Base-by-base conservation (phyloP, 2,329 filamentous ascomycete species). In the Calycina herbarum region DNA sequence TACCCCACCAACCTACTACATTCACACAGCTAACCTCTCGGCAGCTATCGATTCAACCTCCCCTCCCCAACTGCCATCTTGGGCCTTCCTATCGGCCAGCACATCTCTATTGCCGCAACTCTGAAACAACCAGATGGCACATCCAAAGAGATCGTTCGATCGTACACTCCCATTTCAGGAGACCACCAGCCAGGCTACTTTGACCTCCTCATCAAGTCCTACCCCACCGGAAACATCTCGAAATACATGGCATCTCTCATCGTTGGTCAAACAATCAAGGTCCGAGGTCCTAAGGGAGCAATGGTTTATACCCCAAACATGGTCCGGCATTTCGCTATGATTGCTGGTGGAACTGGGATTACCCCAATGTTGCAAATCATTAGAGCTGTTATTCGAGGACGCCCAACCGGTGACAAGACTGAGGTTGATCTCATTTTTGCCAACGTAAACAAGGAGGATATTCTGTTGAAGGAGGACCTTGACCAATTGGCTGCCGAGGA, bases 271-370 rank as follows among this genome's bases (percentile, higher is more conserved):
- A 89, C 86, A 68, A 95, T 99, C 85, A 92, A 92, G 78, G 90
- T 98, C 74, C 89, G 87, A 74, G 95, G 95, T 10, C 95, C 95
- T 79, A 98, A 98, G 86, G 95, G 95, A 73, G 94, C 94, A 73
- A 97, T 99, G 85, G 92, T 96, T 69, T 99, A 99, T 82, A 92
- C 90, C 20, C 93, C 94, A 73, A 97, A 97, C 84, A 94, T 99
- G 91, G 92, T 94, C 73, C 89, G 92, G 70, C 92, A 92, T 80
- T 96, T 99, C 73, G 95, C 94, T 77, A 99, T 99, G 95, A 92
- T 99, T 77, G 93, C 95, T 70, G 95, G 95, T 72, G 95, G 95
- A 71, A 98, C 95, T 40, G 95, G 95, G 73, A 98, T 99, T 79
- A 98, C 95, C 10, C 95, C 95, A 67, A 99, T 99, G 95, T 86